Percentiles rank a stretch among this genome's conserved stretches.
Evolutionary conservation across 2,329 filamentous ascomycete genomes (phyloP).

Genomic region (Phialocephala sp.): DNA sequence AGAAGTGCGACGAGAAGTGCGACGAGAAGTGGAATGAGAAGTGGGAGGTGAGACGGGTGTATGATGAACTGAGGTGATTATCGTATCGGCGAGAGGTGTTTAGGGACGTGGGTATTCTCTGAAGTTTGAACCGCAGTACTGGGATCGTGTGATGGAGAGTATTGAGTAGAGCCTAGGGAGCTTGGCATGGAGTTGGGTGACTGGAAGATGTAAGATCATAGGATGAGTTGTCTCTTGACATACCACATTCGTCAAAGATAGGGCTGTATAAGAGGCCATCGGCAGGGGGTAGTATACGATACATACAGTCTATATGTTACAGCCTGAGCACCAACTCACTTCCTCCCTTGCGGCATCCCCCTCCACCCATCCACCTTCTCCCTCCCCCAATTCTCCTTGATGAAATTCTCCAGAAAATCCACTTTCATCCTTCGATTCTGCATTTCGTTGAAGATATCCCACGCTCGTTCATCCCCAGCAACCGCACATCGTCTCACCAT

Average conservation of each 20-base stretch:
- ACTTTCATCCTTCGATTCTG: constrained; percentile 28
- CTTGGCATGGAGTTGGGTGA: too few relatives aligned
- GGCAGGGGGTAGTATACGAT: background rate
- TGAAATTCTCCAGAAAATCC: constrained; percentile 6
- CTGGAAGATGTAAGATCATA: background rate
- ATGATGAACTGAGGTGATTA: too few relatives aligned
- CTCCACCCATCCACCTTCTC: constrained; percentile 12
- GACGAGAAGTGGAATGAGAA: too few relatives aligned
- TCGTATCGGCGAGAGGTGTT: too few relatives aligned
- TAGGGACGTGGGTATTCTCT: too few relatives aligned
- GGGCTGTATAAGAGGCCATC: too few relatives aligned
- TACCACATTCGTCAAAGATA: background rate
- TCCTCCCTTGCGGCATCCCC: background rate
- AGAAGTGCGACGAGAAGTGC: too few relatives aligned
- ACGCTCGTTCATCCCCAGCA: constrained; percentile 33
- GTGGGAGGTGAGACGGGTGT: too few relatives aligned
- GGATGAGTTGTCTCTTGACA: background rate
- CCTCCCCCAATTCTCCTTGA: constrained; percentile 23
- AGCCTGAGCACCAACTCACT: background rate
- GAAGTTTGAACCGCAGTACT: too few relatives aligned
- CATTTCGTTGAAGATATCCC: constrained; percentile 37
- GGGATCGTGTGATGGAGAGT: too few relatives aligned
- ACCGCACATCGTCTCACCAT: constrained; percentile 34
- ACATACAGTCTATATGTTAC: background rate
- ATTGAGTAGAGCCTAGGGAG: too few relatives aligned